A percentile compares a stretch with the other conserved stretches of the same genome.
Evolutionary conservation across 148 eudicot species (phyloP).

Genomic region (Silene conica): DNA sequence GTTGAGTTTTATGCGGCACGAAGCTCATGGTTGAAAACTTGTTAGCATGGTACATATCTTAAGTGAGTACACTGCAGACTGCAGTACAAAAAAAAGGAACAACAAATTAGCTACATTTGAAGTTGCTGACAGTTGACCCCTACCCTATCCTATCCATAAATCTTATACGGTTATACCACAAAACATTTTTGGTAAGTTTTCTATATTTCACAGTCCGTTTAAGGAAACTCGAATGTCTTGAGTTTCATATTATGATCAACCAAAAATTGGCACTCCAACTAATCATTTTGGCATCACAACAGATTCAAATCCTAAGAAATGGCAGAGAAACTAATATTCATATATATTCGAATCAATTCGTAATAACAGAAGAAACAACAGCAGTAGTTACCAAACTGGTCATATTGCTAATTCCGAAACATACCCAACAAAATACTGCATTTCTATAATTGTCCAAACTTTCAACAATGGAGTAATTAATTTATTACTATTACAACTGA

Average conservation of each 20-base stretch:
- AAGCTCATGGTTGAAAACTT: conserved; percentile 45
- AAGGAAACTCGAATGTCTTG: not conserved
- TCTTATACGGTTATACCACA: conserved; percentile 20
- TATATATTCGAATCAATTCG: not conserved
- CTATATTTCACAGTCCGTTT: not conserved
- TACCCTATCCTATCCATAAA: too few relatives aligned
- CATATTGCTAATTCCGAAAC: not conserved
- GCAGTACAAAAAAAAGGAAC: conserved; percentile 5
- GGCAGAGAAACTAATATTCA: not conserved
- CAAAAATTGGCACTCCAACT: too few relatives aligned
- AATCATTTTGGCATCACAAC: not conserved
- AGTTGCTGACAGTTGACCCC: not conserved
- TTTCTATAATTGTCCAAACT: not conserved
- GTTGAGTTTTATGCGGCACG: conserved; percentile 46
- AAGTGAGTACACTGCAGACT: too few relatives aligned
- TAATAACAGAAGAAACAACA: not conserved
- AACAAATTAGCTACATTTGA: conserved; percentile 22
- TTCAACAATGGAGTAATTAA: not conserved
- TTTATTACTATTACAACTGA: not conserved
- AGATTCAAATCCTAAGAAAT: not conserved
- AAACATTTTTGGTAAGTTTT: conserved; percentile 19
- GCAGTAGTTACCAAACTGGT: not conserved
- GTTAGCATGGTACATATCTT: conserved; percentile 46
- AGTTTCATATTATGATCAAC: not conserved
- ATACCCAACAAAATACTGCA: not conserved